phyloP scores from a whole-genome alignment of 1,284 basidiomycete species.

The Ceratobasidium sp. region DNA sequence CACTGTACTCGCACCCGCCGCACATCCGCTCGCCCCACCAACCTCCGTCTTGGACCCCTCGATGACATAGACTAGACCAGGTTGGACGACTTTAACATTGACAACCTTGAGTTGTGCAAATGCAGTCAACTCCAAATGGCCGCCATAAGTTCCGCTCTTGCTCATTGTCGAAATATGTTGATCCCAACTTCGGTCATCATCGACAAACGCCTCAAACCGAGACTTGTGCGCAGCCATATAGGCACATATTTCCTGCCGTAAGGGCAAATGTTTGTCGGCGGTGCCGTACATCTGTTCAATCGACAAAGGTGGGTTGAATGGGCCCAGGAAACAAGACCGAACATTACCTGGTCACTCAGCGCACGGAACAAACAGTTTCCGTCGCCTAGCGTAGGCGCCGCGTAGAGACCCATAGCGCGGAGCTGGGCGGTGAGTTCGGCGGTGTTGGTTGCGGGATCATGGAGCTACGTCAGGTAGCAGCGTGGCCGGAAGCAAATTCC shows the following conservation, averaged over 20 bases:
- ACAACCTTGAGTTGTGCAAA: slow-evolving; percentile 81
- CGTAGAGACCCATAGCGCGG: slow-evolving; percentile 74
- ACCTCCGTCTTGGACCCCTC: slow-evolving; percentile 53
- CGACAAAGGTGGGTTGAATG: slow-evolving; percentile 50
- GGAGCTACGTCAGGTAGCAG: slow-evolving; percentile 47
- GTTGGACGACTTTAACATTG: slow-evolving; percentile 90
- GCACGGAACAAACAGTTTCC: slow-evolving; percentile 89
- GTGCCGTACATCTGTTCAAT: slow-evolving; percentile 74
- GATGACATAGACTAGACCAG: slow-evolving; percentile 82
- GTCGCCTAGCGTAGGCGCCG: slow-evolving; percentile 78
- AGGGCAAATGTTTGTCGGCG: slow-evolving; percentile 68
- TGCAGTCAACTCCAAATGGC: slow-evolving; percentile 87
- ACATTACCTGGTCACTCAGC: slow-evolving; percentile 63
- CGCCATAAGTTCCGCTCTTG: slow-evolving; percentile 81
- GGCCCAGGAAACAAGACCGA: neutral
- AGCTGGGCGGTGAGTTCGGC: slow-evolving; percentile 71
- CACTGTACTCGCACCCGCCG: slow-evolving; percentile 31
- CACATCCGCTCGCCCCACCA: slow-evolving; percentile 57
- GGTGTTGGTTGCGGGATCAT: slow-evolving; percentile 69
- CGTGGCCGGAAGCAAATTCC: slow-evolving; percentile 33
- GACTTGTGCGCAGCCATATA: slow-evolving; percentile 75
- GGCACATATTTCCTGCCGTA: slow-evolving; percentile 80
- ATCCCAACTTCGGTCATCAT: slow-evolving; percentile 79
- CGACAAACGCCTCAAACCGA: slow-evolving; percentile 86
- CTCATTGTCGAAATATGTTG: slow-evolving; percentile 77